Evolutionary conservation across 108 stramenopile species (phyloP).

Genomic region (Nitzschia palea): DNA sequence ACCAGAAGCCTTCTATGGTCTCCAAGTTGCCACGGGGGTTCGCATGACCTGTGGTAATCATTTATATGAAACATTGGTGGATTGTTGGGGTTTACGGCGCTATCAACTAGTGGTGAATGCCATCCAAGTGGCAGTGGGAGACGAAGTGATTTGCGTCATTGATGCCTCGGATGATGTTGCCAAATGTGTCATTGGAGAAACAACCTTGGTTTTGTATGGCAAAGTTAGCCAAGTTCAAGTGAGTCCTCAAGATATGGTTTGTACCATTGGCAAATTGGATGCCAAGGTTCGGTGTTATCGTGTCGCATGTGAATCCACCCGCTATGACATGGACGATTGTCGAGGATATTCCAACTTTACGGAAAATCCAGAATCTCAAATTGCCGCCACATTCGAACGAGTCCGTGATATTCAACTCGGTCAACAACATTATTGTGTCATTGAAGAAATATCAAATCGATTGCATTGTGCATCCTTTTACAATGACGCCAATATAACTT

Average conservation of each 20-base stretch:
- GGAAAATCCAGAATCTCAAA: background rate
- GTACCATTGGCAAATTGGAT: background rate
- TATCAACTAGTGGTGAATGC: background rate
- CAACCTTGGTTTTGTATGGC: background rate
- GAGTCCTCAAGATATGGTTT: background rate
- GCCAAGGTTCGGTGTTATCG: background rate
- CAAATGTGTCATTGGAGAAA: background rate
- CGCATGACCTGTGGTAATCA: background rate
- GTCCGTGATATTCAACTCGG: background rate
- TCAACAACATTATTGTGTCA: background rate
- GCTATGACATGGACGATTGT: background rate
- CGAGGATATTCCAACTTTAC: background rate
- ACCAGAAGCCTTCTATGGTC: background rate
- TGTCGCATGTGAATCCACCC: background rate
- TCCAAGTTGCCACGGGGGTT: background rate
- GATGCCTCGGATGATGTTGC: background rate
- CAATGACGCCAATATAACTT: background rate
- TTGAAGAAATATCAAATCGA: background rate
- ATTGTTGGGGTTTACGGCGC: background rate
- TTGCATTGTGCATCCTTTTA: background rate
- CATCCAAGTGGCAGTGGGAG: background rate
- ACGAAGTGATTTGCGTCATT: constrained; percentile 1
- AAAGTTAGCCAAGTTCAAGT: background rate
- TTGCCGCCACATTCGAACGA: background rate
- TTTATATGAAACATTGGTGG: background rate